Evolutionary conservation across 441 rosid genomes (phyloP).

Genomic region (Gossypium davidsonii): DNA sequence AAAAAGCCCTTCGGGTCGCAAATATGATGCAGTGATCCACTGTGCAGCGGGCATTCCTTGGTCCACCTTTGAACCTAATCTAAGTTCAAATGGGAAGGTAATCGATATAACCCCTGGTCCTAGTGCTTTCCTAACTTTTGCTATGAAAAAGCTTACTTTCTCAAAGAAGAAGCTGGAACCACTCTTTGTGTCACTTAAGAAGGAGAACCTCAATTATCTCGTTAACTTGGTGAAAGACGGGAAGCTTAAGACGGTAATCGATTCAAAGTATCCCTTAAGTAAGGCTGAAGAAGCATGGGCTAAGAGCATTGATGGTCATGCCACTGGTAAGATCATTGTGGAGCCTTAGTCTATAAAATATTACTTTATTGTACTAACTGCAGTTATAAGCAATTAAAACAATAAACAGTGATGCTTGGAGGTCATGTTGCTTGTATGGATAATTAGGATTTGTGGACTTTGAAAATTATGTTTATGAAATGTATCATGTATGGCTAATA

Average conservation of each 20-base stretch:
- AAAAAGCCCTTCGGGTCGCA: conserved; percentile 61
- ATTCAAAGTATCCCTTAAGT: conserved; percentile 52
- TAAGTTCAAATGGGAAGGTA: conserved; percentile 52
- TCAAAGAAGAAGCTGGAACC: conserved; percentile 67
- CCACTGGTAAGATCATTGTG: conserved; percentile 71
- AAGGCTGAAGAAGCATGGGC: conserved; percentile 68
- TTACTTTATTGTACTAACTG: neutral
- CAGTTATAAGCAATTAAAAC: neutral
- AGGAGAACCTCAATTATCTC: conserved; percentile 43
- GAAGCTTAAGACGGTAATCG: conserved; percentile 58
- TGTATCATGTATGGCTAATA: neutral
- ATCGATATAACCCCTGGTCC: conserved; percentile 57
- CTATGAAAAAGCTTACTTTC: conserved; percentile 47
- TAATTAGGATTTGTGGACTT: neutral
- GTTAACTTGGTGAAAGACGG: conserved; percentile 53
- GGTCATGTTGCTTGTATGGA: neutral
- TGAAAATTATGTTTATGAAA: neutral
- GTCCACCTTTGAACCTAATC: conserved; percentile 48
- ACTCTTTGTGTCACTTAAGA: conserved; percentile 27
- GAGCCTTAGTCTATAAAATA: conserved; percentile 34
- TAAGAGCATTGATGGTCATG: conserved; percentile 60
- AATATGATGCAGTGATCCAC: conserved; percentile 65
- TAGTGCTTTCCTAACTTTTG: conserved; percentile 38
- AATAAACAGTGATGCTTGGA: neutral
- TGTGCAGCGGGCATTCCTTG: conserved; percentile 57